A percentile compares a stretch with the other conserved stretches of the same genome.
phyloP scores from a whole-genome alignment of 163 green algal species.

The Scenedesmus sp. region DNA sequence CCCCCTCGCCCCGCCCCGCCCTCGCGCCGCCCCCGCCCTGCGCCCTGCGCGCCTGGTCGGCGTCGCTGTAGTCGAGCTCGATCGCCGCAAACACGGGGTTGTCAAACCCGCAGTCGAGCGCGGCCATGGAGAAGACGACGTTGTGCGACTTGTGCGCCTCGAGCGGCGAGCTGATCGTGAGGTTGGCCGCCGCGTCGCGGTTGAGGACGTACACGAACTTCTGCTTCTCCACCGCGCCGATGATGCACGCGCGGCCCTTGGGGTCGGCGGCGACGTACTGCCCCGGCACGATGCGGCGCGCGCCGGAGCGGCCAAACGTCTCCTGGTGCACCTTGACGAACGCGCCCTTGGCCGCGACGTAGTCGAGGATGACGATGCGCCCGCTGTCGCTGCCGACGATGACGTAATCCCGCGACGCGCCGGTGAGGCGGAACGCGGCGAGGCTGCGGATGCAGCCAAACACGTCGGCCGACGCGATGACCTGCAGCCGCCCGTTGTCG shows the following conservation, averaged over 20 bases:
- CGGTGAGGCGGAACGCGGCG: conserved; percentile 90
- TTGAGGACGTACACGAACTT: conserved; percentile 99
- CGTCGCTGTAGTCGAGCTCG: conserved; percentile 95
- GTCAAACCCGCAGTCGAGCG: conserved; percentile 97
- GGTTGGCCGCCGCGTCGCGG: conserved; percentile 90
- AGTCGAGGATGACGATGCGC: conserved; percentile 98
- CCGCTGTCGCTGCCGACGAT: conserved; percentile 93
- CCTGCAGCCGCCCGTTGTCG: conserved; percentile 89
- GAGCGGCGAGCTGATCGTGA: conserved; percentile 97
- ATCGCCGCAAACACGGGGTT: conserved; percentile 99
- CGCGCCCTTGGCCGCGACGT: conserved; percentile 80
- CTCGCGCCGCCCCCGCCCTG: too few relatives aligned
- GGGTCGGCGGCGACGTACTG: conserved; percentile 90
- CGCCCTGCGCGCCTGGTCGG: conserved; percentile 78
- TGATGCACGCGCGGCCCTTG: conserved; percentile 90
- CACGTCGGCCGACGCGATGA: conserved; percentile 81
- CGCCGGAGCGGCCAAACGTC: conserved; percentile 96
- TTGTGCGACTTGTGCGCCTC: conserved; percentile 93
- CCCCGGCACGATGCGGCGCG: conserved; percentile 94
- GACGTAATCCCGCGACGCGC: conserved; percentile 88
- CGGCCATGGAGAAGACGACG: conserved; percentile 85
- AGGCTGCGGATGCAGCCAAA: conserved; percentile 96
- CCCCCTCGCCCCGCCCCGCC: too few relatives aligned
- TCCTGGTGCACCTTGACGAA: conserved; percentile 97
- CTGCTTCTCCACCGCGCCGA: conserved; percentile 95